Percentiles rank a stretch among this genome's conserved stretches.
These are phyloP conservation scores for Durio zibethinus DNA, from an alignment of 345 rosid species.

Conservation along the genomic window DNA sequence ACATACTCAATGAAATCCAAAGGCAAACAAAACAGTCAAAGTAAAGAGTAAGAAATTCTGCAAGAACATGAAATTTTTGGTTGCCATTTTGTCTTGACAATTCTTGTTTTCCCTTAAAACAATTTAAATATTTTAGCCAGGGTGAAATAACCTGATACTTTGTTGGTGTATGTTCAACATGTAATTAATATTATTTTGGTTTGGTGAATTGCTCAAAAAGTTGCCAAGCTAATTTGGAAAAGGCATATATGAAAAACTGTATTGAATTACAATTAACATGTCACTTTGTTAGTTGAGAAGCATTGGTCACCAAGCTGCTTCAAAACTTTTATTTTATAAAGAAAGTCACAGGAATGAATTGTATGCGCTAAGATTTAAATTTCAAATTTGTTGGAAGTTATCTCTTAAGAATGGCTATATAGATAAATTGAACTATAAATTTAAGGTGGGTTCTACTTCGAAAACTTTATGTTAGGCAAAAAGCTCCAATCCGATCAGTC, in stretches of 20 bases:
- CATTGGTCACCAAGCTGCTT: not conserved
- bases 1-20: not conserved
- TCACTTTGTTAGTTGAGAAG: slow-evolving; percentile 1
- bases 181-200: not conserved
- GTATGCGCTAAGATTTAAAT: too few relatives aligned
- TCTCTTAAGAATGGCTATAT: too few relatives aligned
- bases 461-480: too few relatives aligned
- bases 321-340: too few relatives aligned
- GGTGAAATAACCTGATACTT: not conserved
- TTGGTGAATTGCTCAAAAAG: not conserved
- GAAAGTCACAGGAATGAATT: too few relatives aligned
- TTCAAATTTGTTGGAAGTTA: too few relatives aligned
- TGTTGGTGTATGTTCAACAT: not conserved
- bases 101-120: not conserved
- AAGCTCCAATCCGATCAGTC: too few relatives aligned
- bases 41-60: not conserved
- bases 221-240: not conserved
- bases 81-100: not conserved
- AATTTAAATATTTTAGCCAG: not conserved
- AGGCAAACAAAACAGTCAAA: not conserved
- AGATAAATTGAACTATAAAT: too few relatives aligned
- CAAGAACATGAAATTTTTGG: not conserved
- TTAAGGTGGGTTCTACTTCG: too few relatives aligned
- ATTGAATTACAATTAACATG: not conserved
- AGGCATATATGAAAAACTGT: not conserved